Percentiles rank a stretch among this genome's conserved stretches.
Conservation (phyloP, 108 stramenopile species). For the Pseudonitzschia multistriata region DNA sequence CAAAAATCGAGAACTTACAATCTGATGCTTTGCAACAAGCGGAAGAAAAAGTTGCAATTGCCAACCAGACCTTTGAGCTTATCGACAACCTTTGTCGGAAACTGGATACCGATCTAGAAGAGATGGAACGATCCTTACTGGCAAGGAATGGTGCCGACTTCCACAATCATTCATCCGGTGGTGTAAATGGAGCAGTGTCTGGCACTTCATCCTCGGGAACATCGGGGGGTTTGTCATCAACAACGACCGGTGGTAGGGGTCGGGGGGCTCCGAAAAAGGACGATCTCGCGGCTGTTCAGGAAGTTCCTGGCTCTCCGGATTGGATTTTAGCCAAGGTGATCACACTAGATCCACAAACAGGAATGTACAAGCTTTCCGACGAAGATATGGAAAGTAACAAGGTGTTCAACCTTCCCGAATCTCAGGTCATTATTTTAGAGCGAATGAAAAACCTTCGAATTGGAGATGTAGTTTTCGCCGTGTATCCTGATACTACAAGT, state of each 20-base stretch:
- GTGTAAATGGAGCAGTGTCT: not conserved
- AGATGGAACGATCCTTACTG: conserved; percentile 52
- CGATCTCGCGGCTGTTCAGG: conserved; percentile 81
- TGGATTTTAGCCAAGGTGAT: conserved; percentile 89
- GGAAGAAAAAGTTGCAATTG: conserved; percentile 67
- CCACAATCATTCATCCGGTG: not conserved
- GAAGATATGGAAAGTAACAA: conserved; percentile 83
- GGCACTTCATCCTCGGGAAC: not conserved
- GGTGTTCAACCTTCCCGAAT: conserved; percentile 67
- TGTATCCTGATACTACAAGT: conserved; percentile 86
- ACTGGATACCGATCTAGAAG: conserved; percentile 58
- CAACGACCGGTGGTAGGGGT: conserved; percentile 19
- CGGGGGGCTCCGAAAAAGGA: conserved; percentile 35
- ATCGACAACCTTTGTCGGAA: conserved; percentile 62
- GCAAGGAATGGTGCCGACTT: conserved; percentile 23
- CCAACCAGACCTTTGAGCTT: conserved; percentile 55
- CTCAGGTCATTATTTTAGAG: conserved; percentile 58
- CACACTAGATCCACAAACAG: conserved; percentile 58
- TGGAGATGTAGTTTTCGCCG: conserved; percentile 73
- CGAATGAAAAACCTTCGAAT: conserved; percentile 32
- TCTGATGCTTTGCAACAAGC: conserved; percentile 46
- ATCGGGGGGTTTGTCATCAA: conserved; percentile 38
- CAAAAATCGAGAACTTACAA: conserved; percentile 39
- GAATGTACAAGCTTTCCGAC: conserved; percentile 68
- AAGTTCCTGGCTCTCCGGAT: conserved; percentile 51